These are phyloP conservation scores for Termitomyces sp. DNA, from an alignment of 768 basidiomycete species.

Conservation along the genomic window DNA sequence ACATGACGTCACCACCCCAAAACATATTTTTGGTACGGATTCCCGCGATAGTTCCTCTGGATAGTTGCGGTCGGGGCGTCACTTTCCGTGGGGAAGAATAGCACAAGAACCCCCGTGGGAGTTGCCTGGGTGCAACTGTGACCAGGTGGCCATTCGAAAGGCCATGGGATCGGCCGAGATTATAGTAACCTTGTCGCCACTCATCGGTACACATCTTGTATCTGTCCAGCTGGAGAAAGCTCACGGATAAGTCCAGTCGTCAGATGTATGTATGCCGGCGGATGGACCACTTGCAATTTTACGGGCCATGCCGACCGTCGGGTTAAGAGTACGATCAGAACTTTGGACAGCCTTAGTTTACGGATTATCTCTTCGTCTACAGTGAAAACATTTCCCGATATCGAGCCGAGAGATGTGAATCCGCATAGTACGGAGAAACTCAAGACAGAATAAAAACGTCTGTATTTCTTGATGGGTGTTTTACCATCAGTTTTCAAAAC, in stretches of 20 bases:
- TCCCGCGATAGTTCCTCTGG: constrained; percentile 8
- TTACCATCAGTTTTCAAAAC: not conserved
- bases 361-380: not conserved
- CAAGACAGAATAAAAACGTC: not conserved
- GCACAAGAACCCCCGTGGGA: not conserved
- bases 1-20: not conserved
- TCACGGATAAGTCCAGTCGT: not conserved
- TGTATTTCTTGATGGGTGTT: not conserved
- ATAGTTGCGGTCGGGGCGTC: not conserved
- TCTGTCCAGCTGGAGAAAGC: not conserved
- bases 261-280: not conserved
- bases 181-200: not conserved
- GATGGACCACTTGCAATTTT: not conserved
- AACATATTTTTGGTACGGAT: not conserved
- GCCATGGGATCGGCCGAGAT: not conserved
- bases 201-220: not conserved
- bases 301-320: not conserved
- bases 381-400: not conserved
- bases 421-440: constrained; percentile 1
- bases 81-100: not conserved
- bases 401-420: not conserved
- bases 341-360: not conserved
- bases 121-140: not conserved
- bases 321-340: not conserved
- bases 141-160: not conserved